Percentiles rank a stretch among this genome's conserved stretches.
Conservation (phyloP, 306 rosid species). For the Ammopiptanthus mongolicus region DNA sequence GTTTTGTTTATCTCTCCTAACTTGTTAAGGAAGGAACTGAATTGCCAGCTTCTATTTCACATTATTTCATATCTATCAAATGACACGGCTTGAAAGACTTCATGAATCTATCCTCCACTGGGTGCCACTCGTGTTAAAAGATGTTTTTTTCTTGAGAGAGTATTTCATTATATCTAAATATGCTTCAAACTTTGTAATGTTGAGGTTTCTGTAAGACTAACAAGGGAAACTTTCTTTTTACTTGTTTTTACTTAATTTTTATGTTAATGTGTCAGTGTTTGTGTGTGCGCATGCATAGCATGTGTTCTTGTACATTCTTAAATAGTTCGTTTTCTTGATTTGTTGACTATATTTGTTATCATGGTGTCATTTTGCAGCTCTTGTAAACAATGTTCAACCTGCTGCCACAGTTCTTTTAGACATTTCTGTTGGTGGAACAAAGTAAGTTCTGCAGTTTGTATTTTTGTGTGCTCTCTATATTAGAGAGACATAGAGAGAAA, state of each 20-base stretch:
- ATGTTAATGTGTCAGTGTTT: too few relatives aligned
- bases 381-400: conserved; percentile 36
- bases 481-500: background rate
- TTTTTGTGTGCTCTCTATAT: background rate
- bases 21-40: background rate
- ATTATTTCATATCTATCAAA: background rate
- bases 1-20: background rate
- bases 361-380: conserved; percentile 29
- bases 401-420: conserved; percentile 57
- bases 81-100: background rate
- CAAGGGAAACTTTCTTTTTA: background rate
- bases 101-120: background rate
- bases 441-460: conserved; percentile 39
- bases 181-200: background rate
- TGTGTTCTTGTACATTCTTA: too few relatives aligned
- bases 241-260: background rate
- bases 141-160: background rate
- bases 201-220: background rate
- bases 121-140: background rate
- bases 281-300: too few relatives aligned
- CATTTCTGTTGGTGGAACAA: conserved; percentile 85
- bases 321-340: background rate
- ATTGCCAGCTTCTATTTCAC: background rate
- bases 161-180: background rate
- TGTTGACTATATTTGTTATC: background rate